phyloP scores from a whole-genome alignment of 2,329 filamentous ascomycete genomes.

The Tricladium varicosporioides region DNA sequence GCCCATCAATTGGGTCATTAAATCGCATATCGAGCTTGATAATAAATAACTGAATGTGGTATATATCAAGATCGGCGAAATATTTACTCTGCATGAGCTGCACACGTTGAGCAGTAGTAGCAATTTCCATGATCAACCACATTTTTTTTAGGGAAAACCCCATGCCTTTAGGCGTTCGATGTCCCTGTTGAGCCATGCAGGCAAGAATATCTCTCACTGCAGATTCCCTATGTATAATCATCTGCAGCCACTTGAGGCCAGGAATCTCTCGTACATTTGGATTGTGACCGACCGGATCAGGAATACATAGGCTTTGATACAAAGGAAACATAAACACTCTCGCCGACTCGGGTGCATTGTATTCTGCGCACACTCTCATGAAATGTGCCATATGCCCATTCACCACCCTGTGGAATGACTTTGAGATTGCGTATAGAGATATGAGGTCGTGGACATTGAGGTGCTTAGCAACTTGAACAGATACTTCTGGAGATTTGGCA shows the following conservation, averaged over 20 bases:
- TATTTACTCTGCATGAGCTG: constrained; percentile 53
- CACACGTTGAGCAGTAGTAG: constrained; percentile 53
- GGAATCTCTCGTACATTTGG: neutral
- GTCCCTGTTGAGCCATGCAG: constrained; percentile 55
- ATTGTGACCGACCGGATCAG: neutral
- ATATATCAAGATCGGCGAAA: constrained; percentile 60
- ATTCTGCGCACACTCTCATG: neutral
- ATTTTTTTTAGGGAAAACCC: constrained; percentile 56
- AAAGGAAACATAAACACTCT: neutral
- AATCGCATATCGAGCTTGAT: constrained; percentile 71
- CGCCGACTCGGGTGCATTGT: neutral
- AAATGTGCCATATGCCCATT: neutral
- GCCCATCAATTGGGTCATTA: constrained; percentile 58
- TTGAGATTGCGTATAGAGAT: neutral
- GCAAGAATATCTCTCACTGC: constrained; percentile 61
- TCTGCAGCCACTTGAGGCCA: constrained; percentile 45
- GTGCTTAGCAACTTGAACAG: neutral
- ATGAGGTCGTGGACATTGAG: neutral
- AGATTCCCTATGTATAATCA: constrained; percentile 59
- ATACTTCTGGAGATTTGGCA: neutral
- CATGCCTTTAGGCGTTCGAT: constrained; percentile 51
- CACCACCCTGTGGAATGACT: neutral
- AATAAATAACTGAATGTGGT: constrained; percentile 62
- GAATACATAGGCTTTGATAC: neutral
- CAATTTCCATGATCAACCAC: constrained; percentile 71